A percentile compares a stretch with the other conserved stretches of the same genome.
phyloP scores from a whole-genome alignment of 768 basidiomycete genomes.

The Scleroderma bovista region DNA sequence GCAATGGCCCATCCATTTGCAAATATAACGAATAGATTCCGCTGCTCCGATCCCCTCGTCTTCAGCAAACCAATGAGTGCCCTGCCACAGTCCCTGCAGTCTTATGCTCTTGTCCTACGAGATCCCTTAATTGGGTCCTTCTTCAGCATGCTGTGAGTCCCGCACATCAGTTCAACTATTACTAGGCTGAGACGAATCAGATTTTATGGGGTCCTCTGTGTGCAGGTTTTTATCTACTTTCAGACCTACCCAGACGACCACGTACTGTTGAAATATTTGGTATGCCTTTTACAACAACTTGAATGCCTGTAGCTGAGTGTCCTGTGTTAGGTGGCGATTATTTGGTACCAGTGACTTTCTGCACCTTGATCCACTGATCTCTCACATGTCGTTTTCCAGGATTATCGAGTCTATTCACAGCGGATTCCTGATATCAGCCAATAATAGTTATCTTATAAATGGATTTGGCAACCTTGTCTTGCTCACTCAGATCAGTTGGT shows the following conservation, averaged over 20 bases:
- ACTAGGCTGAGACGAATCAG: background rate
- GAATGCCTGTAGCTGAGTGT: background rate
- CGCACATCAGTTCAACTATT: background rate
- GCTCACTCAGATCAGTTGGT: background rate
- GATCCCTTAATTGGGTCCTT: background rate
- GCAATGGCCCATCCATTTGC: no score
- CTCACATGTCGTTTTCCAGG: background rate
- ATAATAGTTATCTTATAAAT: constrained; percentile 7
- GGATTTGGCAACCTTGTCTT: background rate
- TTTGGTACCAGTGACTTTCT: constrained; percentile 1
- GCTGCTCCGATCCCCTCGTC: background rate
- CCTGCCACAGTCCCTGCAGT: background rate
- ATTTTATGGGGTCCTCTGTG: constrained; percentile 6
- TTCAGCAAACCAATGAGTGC: background rate
- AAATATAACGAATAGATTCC: no score
- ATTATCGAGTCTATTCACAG: constrained; percentile 8
- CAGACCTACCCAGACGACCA: constrained; percentile 5
- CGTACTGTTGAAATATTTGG: constrained; percentile 3
- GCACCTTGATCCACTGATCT: background rate
- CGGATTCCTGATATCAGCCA: constrained; percentile 1
- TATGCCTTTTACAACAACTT: background rate
- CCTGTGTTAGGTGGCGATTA: background rate
- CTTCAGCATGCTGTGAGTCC: background rate
- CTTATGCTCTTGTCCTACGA: background rate
- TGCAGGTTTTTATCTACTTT: constrained; percentile 8